These are phyloP conservation scores for Penicillium glabrum DNA, from an alignment of 2,329 filamentous ascomycete species.

Conservation along the genomic window DNA sequence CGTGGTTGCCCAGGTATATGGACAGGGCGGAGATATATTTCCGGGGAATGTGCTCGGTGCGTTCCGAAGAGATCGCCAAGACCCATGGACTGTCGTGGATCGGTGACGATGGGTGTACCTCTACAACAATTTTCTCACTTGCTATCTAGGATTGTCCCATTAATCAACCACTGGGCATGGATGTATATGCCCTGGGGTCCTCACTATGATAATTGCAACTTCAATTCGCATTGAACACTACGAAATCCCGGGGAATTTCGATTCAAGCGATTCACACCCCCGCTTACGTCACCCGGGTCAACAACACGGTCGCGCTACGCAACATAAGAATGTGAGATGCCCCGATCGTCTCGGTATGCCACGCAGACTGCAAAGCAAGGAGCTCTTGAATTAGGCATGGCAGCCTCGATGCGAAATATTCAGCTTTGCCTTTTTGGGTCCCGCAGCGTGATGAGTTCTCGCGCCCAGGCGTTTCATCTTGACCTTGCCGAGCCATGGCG, in stretches of 20 bases:
- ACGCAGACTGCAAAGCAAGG: background rate
- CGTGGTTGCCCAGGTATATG: background rate
- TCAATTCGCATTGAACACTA: no score
- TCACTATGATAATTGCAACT: no score
- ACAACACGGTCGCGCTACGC: background rate
- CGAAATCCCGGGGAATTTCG: no score
- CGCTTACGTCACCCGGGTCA: background rate
- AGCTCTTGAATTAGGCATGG: background rate
- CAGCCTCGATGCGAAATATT: background rate
- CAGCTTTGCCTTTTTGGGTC: background rate
- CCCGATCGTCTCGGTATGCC: background rate
- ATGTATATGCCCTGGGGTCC: no score
- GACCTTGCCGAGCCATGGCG: background rate
- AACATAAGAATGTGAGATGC: slow-evolving; percentile 1
- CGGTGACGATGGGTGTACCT: no score
- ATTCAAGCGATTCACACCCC: background rate
- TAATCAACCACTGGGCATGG: no score
- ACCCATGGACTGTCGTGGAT: no score
- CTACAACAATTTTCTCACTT: no score
- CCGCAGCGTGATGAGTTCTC: background rate
- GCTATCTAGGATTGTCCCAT: no score
- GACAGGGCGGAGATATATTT: no score
- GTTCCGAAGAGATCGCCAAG: no score
- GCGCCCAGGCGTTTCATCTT: background rate
- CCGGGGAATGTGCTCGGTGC: no score